phyloP scores from a whole-genome alignment of 225 moss, liverwort and hornwort species.

The Sphagnum contortum region DNA sequence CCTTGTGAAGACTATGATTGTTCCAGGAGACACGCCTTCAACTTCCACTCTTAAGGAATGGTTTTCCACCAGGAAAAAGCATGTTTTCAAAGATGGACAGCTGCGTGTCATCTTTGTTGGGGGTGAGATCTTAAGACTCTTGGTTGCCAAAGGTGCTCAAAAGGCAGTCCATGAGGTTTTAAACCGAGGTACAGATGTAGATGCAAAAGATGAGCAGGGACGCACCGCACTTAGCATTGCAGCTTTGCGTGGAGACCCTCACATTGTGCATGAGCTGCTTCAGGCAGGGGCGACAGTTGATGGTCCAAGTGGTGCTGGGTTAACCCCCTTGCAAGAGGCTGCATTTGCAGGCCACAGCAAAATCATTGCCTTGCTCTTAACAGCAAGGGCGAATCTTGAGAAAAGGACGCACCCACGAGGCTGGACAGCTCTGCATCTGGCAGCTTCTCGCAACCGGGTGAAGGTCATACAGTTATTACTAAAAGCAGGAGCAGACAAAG shows the following conservation, averaged over 20 bases:
- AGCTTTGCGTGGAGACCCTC: constrained; percentile 56
- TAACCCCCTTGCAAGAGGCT: constrained; percentile 73
- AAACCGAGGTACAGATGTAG: constrained; percentile 37
- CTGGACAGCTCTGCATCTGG: constrained; percentile 84
- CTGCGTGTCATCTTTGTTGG: constrained; percentile 67
- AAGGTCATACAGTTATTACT: constrained; percentile 56
- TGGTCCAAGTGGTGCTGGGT: constrained; percentile 46
- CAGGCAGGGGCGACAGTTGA: constrained; percentile 60
- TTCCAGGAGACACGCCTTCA: constrained; percentile 30
- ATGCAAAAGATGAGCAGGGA: constrained; percentile 58
- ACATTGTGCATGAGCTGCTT: constrained; percentile 59
- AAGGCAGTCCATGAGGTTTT: constrained; percentile 48
- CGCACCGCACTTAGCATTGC: constrained; percentile 83
- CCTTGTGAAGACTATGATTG: constrained; percentile 63
- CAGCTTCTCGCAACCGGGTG: constrained; percentile 59
- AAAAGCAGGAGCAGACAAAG: constrained; percentile 53
- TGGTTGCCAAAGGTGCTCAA: constrained; percentile 60
- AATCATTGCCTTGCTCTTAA: constrained; percentile 44
- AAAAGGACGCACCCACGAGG: constrained; percentile 51
- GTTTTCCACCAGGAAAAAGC: constrained; percentile 62
- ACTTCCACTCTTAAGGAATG: constrained; percentile 33
- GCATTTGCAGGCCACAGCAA: constrained; percentile 67
- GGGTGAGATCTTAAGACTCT: constrained; percentile 62
- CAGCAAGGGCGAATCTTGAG: constrained; percentile 53
- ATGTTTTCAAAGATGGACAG: constrained; percentile 53